Percentiles rank a stretch among this genome's conserved stretches.
Evolutionary conservation across 2,329 filamentous ascomycete species (phyloP).

Genomic region (Paracamarosporium sp.): DNA sequence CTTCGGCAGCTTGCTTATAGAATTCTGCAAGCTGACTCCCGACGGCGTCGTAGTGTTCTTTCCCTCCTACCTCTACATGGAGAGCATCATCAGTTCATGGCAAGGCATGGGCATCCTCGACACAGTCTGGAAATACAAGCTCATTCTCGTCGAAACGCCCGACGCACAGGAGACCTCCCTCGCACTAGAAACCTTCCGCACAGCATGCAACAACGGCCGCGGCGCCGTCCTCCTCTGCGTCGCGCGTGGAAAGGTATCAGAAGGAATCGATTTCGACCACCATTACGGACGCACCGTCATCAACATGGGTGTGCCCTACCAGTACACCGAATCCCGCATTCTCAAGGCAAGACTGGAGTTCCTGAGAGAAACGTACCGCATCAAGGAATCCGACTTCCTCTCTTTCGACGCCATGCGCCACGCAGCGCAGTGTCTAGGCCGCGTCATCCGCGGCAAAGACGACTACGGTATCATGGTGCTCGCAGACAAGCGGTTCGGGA

Average conservation of each 20-base stretch:
- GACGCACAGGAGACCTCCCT: conserved; percentile 97
- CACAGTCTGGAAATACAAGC: conserved; percentile 98
- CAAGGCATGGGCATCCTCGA: conserved; percentile 98
- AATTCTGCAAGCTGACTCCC: conserved; percentile 94
- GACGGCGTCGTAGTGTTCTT: conserved; percentile 99
- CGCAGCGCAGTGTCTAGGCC: conserved; percentile 92
- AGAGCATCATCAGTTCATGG: conserved; percentile 99
- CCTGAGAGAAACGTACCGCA: conserved; percentile 94
- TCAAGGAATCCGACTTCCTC: conserved; percentile 95
- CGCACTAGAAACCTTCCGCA: conserved; percentile 94
- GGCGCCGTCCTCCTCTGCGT: conserved; percentile 94
- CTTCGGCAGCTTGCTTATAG: conserved; percentile 89
- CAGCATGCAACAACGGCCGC: conserved; percentile 95
- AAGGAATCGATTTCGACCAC: conserved; percentile 99
- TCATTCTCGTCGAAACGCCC: conserved; percentile 96
- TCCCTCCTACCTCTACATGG: conserved; percentile 98
- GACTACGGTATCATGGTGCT: conserved; percentile 99
- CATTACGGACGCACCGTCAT: conserved; percentile 96
- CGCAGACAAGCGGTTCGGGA: conserved; percentile 90
- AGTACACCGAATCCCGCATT: conserved; percentile 97
- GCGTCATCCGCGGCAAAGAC: conserved; percentile 93
- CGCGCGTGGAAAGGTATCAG: conserved; percentile 94
- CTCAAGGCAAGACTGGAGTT: conserved; percentile 96
- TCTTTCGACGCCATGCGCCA: conserved; percentile 99
- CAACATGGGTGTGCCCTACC: conserved; percentile 96